These are phyloP conservation scores for Colletotrichum noveboracense DNA, from an alignment of 2,329 filamentous ascomycete species.

Conservation along the genomic window DNA sequence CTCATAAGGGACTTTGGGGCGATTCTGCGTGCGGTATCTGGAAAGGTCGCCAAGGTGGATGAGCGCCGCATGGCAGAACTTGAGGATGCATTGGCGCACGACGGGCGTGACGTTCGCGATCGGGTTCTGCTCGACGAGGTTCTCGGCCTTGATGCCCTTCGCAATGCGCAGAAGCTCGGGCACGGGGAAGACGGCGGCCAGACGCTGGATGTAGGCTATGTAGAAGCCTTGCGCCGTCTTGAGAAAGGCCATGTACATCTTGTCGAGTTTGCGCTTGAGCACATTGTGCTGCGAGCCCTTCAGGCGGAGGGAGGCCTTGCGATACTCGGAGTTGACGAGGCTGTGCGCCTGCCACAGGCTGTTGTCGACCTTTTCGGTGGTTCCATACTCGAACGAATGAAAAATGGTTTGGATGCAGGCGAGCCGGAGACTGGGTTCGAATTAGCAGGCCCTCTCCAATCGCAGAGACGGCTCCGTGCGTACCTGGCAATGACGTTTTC, in stretches of 20 bases:
- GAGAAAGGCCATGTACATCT: slow-evolving; percentile 82
- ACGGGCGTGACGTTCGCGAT: slow-evolving; percentile 50
- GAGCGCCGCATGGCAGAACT: slow-evolving; percentile 81
- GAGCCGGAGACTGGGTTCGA: slow-evolving; percentile 64
- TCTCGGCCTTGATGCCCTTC: slow-evolving; percentile 46
- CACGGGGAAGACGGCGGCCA: slow-evolving; percentile 67
- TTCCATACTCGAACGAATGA: slow-evolving; percentile 71
- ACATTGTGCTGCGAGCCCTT: slow-evolving; percentile 58
- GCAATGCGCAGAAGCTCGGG: slow-evolving; percentile 52
- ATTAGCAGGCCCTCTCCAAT: slow-evolving; percentile 10
- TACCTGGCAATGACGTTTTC: slow-evolving; percentile 49
- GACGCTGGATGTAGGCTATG: slow-evolving; percentile 79
- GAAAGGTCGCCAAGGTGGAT: slow-evolving; percentile 90
- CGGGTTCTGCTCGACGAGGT: slow-evolving; percentile 47
- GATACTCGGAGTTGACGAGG: slow-evolving; percentile 79
- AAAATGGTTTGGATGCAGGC: slow-evolving; percentile 77
- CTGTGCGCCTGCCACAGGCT: slow-evolving; percentile 82
- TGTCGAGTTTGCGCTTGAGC: slow-evolving; percentile 78
- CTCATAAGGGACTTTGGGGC: slow-evolving; percentile 75
- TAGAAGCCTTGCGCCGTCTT: slow-evolving; percentile 91
- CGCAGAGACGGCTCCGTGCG: slow-evolving; percentile 24
- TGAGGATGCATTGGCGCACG: slow-evolving; percentile 65
- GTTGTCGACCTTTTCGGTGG: slow-evolving; percentile 67
- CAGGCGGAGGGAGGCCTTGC: slow-evolving; percentile 67
- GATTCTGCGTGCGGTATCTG: slow-evolving; percentile 80